Evolutionary conservation across 1,284 basidiomycete species (phyloP).

Genomic region (Boletus semigastroideus): DNA sequence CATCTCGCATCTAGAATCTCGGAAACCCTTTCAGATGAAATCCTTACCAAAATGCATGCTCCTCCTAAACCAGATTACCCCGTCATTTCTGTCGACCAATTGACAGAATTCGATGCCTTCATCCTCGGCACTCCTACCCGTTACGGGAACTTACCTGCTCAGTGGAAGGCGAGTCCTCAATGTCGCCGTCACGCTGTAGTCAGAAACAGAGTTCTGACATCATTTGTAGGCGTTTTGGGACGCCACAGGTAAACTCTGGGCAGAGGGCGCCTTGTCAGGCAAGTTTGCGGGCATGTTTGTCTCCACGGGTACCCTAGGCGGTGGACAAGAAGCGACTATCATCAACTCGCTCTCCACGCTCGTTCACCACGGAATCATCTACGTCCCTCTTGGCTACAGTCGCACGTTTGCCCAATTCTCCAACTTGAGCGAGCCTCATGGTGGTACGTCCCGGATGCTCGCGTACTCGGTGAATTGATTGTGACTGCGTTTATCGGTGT

Average conservation of each 20-base stretch:
- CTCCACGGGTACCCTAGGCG: slow-evolving; percentile 39
- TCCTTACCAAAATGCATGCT: slow-evolving; percentile 57
- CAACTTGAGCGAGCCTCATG: slow-evolving; percentile 42
- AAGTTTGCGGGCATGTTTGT: slow-evolving; percentile 53
- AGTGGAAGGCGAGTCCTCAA: slow-evolving; percentile 33
- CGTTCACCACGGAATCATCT: slow-evolving; percentile 52
- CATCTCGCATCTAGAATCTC: slow-evolving; percentile 34
- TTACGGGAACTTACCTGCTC: slow-evolving; percentile 35
- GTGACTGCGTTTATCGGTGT: too few relatives aligned
- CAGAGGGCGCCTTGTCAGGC: slow-evolving; percentile 45
- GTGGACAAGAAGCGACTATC: slow-evolving; percentile 47
- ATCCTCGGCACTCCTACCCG: slow-evolving; percentile 50
- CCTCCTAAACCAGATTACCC: slow-evolving; percentile 45
- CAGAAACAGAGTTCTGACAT: background rate
- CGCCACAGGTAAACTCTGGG: slow-evolving; percentile 52
- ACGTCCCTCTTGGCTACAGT: slow-evolving; percentile 52
- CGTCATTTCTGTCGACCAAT: slow-evolving; percentile 42
- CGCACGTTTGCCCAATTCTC: slow-evolving; percentile 36
- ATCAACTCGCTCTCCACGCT: slow-evolving; percentile 52
- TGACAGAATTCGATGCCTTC: slow-evolving; percentile 41
- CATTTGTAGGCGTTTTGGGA: slow-evolving; percentile 46
- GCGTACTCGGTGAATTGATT: background rate
- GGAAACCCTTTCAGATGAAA: slow-evolving; percentile 55
- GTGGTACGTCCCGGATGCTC: slow-evolving; percentile 29
- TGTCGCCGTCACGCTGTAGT: background rate